Base-by-base conservation (phyloP, 2,329 filamentous ascomycete species). In the Madurella mycetomatis region DNA sequence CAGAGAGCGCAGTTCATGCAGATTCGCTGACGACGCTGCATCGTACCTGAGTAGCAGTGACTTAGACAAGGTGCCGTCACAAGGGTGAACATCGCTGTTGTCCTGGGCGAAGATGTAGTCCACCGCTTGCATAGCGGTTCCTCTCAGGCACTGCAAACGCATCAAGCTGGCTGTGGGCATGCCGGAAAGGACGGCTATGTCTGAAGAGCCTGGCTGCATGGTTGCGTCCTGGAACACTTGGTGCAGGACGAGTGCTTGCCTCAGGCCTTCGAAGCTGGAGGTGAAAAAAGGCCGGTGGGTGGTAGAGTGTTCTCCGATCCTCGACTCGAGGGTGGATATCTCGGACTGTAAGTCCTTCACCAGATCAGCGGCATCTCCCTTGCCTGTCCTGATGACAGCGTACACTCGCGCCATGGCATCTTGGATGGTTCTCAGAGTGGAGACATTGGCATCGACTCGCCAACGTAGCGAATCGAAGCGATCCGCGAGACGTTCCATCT, bases 391-490 rank as follows among this genome's bases (percentile, higher is more conserved):
- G 13, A 85, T 71, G n/a, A 83, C 71, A 15, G 72, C 70, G 55
- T 85, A 85, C 2, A 79, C 80, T 51, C 78, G 75, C 16, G 78
- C 73, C 16, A 87, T 73, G 0, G 81, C 79, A 13, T 70, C 69
- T 64, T 80, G 78, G 17, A 83, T 76, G 43, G 75, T 77, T 7
- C 75, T 72, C 11, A 86, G 70, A 30, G 81, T 80, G 1, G 69
- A 49, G 8, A 84, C 71, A 2, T 76, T 73, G 11, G 78, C 76
- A 18, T 75, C 72, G 1, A 77, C 76, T 62, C 76, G 82, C 83
- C 82, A 85, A 60, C 79, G 77, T 30, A 86, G 67, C 32, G 71
- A 66, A 66, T 88, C 85, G 54, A 88, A 87, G 47, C 82, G 75
- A 1, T 67, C 67, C 1, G 82, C 83, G 4, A 88, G 72, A 11